Evolutionary conservation across 129 eudicot species (phyloP), one percentile per base, ranked within the genome.

Genomic region (Ambrosia artemisiifolia): DNA sequence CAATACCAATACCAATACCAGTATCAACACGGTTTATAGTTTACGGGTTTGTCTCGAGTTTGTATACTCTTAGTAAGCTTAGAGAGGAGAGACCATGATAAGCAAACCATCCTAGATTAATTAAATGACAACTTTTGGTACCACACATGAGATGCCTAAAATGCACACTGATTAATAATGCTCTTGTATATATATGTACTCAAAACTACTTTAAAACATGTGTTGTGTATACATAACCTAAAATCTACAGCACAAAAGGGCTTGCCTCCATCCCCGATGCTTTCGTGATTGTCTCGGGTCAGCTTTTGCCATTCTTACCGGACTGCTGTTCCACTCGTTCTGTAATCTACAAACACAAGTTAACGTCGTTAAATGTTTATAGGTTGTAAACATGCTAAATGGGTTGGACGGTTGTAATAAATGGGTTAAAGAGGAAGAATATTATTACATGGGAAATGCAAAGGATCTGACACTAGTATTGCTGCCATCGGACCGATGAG

Each of bases 401-500:
- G 18, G 53, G 50, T 11, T 7, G n/a, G 8, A 46, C 11, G n/a
- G 50, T 46, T 46, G 50, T 24, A 24, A 24, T 24, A 59, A 14
- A n/a, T n/a, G n/a, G n/a, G n/a, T n/a, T n/a, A n/a, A 40, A 14
- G 12, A 63, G 20, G 48, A 19, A 63, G 42, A 7, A 51, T 54
- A 75, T 49, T 32, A 73, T 81, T 85, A 92, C 98, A 92, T 80
- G 33, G 98, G 98, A 85, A 92, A 92, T 14, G 98, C 96, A 47
- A 92, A 92, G 71, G 98, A 92, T 69, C 95, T 77, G 50, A 86
- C 85, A 63, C 97, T 92, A 55, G 88, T 81, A 16, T 91, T 76
- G 86, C 98, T 92, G 76, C 91, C 83, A 65, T 92, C 98, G 24
- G 98, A 92, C 40, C 96, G 84, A 73, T 75, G 89, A 63, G 97